Percentiles rank a stretch among this genome's conserved stretches.
These are phyloP conservation scores for Diaporthe destruens DNA, from an alignment of 2,329 filamentous ascomycete species.

Conservation along the genomic window DNA sequence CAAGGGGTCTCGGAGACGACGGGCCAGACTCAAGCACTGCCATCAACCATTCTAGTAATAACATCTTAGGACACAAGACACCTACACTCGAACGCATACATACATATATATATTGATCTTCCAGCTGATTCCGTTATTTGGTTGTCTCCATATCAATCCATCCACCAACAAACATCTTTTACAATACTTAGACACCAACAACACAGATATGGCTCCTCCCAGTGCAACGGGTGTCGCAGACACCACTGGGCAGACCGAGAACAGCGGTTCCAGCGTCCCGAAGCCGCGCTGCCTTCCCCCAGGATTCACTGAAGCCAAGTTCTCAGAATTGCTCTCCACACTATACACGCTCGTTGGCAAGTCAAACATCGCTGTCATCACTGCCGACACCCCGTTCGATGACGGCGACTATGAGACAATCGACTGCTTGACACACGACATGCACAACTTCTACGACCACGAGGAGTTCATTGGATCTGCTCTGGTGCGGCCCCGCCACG, in stretches of 20 bases:
- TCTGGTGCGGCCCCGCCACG: slow-evolving; percentile 50
- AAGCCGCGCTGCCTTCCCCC: slow-evolving; percentile 17
- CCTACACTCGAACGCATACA: neutral
- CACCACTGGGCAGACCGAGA: neutral
- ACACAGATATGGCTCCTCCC: slow-evolving; percentile 12
- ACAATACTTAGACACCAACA: neutral
- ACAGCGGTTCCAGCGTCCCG: neutral
- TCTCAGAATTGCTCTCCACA: neutral
- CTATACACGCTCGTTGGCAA: slow-evolving; percentile 14
- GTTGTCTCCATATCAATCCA: neutral
- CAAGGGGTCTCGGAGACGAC: neutral
- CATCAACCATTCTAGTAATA: neutral
- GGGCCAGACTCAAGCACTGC: neutral
- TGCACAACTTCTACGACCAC: slow-evolving; percentile 55
- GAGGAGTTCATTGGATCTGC: slow-evolving; percentile 58
- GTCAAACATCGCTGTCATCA: slow-evolving; percentile 6
- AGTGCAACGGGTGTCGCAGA: slow-evolving; percentile 21
- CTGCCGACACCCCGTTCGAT: slow-evolving; percentile 35
- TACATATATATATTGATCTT: neutral
- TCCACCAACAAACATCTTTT: neutral
- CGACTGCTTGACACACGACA: slow-evolving; percentile 50
- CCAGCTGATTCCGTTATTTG: neutral
- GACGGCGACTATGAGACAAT: slow-evolving; percentile 46
- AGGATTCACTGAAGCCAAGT: neutral
- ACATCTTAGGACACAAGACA: neutral